Evolutionary conservation across 2,329 filamentous ascomycete genomes (phyloP), one percentile per base, ranked within the genome.

Genomic region (Botrytis porri): DNA sequence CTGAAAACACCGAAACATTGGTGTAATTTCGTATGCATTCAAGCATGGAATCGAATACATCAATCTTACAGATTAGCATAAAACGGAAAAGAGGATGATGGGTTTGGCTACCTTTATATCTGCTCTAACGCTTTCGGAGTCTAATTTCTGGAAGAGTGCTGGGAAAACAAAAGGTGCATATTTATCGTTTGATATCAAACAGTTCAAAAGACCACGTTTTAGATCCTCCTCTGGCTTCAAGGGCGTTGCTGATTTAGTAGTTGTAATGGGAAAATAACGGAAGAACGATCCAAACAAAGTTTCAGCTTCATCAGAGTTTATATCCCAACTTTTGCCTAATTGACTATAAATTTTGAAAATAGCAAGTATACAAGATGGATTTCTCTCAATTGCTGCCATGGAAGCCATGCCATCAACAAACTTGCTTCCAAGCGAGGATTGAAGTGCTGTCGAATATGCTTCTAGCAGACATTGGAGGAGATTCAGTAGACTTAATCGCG

Each of bases 241-340:
- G 6, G 74, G 76, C 22, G 75, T 73, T 9, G 41, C 29, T 43
- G 65, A 70, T 41, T 59, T 70, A 20, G 37, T 73, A 14, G 80
- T 64, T 5, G 75, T 79, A 29, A 81, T 77, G 2, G 80, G 80
- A 70, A 77, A 80, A 54, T 80, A 81, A 51, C 79, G 71, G 20
- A 76, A 75, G 54, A 77, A 80, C 2, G 77, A 79, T 10, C 77
- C 75, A 74, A 77, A 81, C 9, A 80, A 66, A 0, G 72, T 54
- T 25, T 77, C 70, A 16, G 73, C 73, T 16, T 76, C 75, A 9
- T 64, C 66, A 18, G 69, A 37, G 4, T 43, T 60, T 18, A 77
- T 66, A 25, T 66, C 65, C 78, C 79, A 80, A 7, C 69, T 70
- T 25, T 70, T 71, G 37, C 76, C 73, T 5, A 81, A 41, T 25